Base-by-base conservation (phyloP, 768 basidiomycete species). In the Pulveroboletus sp. region DNA sequence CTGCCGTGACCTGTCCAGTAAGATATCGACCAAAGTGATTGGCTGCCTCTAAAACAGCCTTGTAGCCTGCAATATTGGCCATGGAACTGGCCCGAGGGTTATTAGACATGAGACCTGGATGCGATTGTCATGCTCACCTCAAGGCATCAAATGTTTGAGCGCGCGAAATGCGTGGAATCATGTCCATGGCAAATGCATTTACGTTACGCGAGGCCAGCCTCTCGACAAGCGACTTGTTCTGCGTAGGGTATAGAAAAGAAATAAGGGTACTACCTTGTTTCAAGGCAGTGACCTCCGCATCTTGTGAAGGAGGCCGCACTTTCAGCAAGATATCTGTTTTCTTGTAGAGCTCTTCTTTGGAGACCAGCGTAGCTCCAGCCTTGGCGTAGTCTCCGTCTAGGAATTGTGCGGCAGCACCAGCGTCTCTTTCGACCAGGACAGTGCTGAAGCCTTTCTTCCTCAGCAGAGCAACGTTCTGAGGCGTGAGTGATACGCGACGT, bases 51-150 rank as follows among this genome's bases (percentile, higher is more conserved):
- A 93, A 67, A 41, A 93, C 89, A 36, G 91, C 91, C 66, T 93
- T 91, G 68, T 93, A 93, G 11, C 91, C 91, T n/a, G 89, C 80
- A 37, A 91, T 93, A 63, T 93, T 93, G n/a, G 86, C 84, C 91
- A 93, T 93, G 24, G 89, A 92, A 60, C 91, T 91, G 32, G 27
- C 30, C 27, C 35, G 14, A 28, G 17, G 21, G 37, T 46, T 12
- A 36, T 46, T 43, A 30, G 32, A 6, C 41, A 39, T n/a, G 47
- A 28, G 54, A 37, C 43, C 42, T 46, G 30, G 11, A 15, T 12
- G 44, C 9, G 28, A 26, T 52, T 31, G 47, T 14, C 24, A 55
- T 39, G 48, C 66, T 55, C 47, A 86, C 89, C 88, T 91, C 58
- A 93, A 71, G 33, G 86, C 91, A 69, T 93, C 91, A 56, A 92